A percentile compares a stretch with the other conserved stretches of the same genome.
Conservation (phyloP, 2,329 filamentous ascomycete species). For the Proliferodiscus dingleyae region DNA sequence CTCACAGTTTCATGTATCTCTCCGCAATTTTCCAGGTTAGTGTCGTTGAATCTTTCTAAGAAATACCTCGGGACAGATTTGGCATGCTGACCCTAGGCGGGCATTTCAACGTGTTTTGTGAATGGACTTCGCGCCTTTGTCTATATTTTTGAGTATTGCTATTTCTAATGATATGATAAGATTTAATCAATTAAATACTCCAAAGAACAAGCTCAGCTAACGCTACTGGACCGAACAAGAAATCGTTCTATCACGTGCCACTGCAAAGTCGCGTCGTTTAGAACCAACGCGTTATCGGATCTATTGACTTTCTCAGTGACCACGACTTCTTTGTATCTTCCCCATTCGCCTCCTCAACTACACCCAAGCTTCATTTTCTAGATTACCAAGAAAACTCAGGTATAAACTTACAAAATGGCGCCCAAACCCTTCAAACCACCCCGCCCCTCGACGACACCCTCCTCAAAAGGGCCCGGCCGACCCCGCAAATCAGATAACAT, state of each 20-base stretch:
- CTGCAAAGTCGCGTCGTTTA: neutral
- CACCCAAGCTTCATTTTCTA: neutral
- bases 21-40: no score
- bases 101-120: no score
- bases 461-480: conserved; percentile 1
- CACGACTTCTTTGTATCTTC: neutral
- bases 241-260: neutral
- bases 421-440: conserved; percentile 31
- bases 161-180: no score
- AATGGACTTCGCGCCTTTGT: no score
- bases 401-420: conserved; percentile 22
- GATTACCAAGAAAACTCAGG: neutral
- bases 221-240: no score
- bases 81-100: no score
- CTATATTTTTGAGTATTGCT: no score
- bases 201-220: no score
- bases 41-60: no score
- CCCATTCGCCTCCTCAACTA: neutral
- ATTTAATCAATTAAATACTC: no score
- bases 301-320: neutral
- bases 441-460: conserved; percentile 12
- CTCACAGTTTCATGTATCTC: no score
- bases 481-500: conserved; percentile 4
- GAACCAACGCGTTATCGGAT: neutral
- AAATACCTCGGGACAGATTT: no score